Base-by-base conservation (phyloP, 2,329 filamentous ascomycete species). In the Curvularia eragrostidis region DNA sequence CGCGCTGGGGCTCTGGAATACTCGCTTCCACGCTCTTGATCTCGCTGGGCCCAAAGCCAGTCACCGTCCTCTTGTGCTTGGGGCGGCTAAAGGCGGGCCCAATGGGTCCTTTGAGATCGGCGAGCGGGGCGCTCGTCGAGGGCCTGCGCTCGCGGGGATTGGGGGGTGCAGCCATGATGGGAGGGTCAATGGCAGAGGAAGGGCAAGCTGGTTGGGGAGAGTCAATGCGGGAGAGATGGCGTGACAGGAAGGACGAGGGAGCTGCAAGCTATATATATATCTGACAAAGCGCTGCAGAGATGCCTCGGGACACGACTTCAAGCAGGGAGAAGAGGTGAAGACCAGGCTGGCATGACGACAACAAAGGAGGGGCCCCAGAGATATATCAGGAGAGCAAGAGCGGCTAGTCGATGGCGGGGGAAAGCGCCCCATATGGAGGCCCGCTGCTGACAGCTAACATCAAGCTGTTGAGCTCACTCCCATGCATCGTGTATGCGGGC, bases 11-110 rank as follows among this genome's bases (percentile, higher is more conserved):
- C 77, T 97, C 93, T 46, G 94, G 94, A 73, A 98, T 96, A 59
- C 80, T 87, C 82, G 93, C 92, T 81, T 98, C 93, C 48, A 98
- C 91, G 70, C 81, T 89, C 83, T 97, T 97, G 82, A 97, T 97
- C 75, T 99, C 95, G 34, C 86, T 83, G 26, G 93, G 85, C 32
- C 93, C 93, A 74, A 98, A 95, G 8, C 95, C 95, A 9, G 95
- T 99, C 66, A 91, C 91, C n/a, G 94, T 98, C 67, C 95, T 87
- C 84, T 92, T 97, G 82, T 99, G 95, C 82, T 98, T 99, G 44
- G 95, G 95, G 60, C 95, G 87, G 79, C 90, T 89, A 75, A 96
- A 94, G 41, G 89, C 89, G 15, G 93, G 92, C n/a, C 90, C 90
- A 56, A 97, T 87, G 18, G 91, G 89, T 64, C 93, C 93, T 77